These are phyloP conservation scores for Wickerhamomyces hampshirensis DNA, from an alignment of 805 yeast genomes.

Conservation along the genomic window DNA sequence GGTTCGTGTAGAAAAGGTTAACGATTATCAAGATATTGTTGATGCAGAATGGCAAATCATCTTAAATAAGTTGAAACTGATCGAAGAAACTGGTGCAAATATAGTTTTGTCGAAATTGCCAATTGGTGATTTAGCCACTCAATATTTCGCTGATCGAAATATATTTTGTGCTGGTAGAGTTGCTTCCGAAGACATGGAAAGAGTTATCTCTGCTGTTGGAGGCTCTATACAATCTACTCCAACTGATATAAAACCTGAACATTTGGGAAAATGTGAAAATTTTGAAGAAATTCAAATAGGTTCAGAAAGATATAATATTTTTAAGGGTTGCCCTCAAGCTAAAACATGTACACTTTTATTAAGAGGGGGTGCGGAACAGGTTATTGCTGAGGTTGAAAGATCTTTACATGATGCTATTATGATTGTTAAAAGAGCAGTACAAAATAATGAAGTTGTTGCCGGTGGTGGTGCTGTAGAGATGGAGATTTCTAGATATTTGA, in stretches of 20 bases:
- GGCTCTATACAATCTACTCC: slow-evolving; percentile 81
- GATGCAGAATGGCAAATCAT: slow-evolving; percentile 99
- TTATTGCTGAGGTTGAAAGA: slow-evolving; percentile 95
- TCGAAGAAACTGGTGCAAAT: slow-evolving; percentile 82
- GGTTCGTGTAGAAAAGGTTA: slow-evolving; percentile 90
- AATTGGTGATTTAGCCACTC: slow-evolving; percentile 98
- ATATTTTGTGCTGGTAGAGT: slow-evolving; percentile 98
- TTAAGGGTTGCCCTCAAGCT: slow-evolving; percentile 88
- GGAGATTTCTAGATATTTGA: slow-evolving; percentile 85
- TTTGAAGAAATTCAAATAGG: slow-evolving; percentile 97
- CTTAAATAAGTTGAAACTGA: slow-evolving; percentile 76
- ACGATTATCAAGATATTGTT: slow-evolving; percentile 91
- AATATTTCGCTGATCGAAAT: slow-evolving; percentile 92
- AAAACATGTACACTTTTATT: slow-evolving; percentile 89
- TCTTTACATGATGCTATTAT: slow-evolving; percentile 97
- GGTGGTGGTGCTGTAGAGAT: slow-evolving; percentile 99
- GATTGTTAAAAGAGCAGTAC: slow-evolving; percentile 94
- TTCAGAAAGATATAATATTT: slow-evolving; percentile 88
- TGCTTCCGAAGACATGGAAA: slow-evolving; percentile 79
- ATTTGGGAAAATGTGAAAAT: slow-evolving; percentile 76
- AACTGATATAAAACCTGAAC: slow-evolving; percentile 60
- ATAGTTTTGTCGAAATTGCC: slow-evolving; percentile 93
- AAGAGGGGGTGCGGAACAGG: slow-evolving; percentile 98
- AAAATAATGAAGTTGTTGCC: slow-evolving; percentile 83
- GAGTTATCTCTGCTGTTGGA: slow-evolving; percentile 92